phyloP scores from a whole-genome alignment of 164 flowering plant genomes.

The Kingdonia uniflora region DNA sequence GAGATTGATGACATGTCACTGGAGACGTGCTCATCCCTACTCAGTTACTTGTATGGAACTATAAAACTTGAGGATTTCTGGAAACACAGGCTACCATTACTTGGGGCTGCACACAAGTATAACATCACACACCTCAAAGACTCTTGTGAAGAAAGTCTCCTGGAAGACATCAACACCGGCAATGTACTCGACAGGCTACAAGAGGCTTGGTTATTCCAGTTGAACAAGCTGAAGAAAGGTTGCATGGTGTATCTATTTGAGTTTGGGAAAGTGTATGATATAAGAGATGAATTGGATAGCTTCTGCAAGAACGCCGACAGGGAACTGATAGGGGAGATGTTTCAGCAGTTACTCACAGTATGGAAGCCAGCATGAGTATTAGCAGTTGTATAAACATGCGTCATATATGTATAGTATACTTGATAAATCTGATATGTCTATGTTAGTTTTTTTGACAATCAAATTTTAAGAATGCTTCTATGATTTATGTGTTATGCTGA shows the following conservation, averaged over 20 bases:
- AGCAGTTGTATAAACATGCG: no score
- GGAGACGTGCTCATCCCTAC: conserved; percentile 65
- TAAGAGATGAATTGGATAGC: conserved; percentile 55
- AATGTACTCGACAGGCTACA: conserved; percentile 88
- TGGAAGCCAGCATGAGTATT: conserved; percentile 54
- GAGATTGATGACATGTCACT: conserved; percentile 67
- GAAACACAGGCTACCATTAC: conserved; percentile 66
- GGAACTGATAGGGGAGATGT: conserved; percentile 75
- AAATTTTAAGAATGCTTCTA: no score
- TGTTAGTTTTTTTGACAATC: no score
- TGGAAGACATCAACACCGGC: conserved; percentile 73
- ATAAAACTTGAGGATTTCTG: conserved; percentile 77
- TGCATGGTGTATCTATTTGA: conserved; percentile 73
- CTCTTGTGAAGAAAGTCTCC: conserved; percentile 74
- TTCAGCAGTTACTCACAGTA: conserved; percentile 68
- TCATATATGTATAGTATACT: no score
- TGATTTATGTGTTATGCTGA: no score
- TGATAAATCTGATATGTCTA: no score
- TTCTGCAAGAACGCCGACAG: conserved; percentile 74
- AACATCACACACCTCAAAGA: conserved; percentile 64
- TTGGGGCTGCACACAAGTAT: conserved; percentile 87
- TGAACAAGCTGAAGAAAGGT: conserved; percentile 67
- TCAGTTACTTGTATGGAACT: conserved; percentile 72
- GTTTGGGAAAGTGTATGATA: conserved; percentile 82
- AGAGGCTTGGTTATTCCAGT: conserved; percentile 84